phyloP scores from a whole-genome alignment of 2,329 filamentous ascomycete genomes.

The Myrmaecium sp. region DNA sequence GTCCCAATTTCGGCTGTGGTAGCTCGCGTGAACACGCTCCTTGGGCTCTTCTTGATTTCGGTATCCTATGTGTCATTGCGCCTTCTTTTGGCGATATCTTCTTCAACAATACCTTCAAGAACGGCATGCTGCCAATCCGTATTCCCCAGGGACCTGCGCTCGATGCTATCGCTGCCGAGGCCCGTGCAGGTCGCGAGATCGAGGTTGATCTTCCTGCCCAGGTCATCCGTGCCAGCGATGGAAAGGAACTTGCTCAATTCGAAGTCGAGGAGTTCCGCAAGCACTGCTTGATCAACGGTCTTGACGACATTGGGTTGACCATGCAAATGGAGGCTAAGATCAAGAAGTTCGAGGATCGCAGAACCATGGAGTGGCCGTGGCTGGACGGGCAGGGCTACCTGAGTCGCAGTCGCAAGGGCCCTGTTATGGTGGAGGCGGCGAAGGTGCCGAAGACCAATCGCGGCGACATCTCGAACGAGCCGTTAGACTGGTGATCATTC shows the following conservation, averaged over 20 bases:
- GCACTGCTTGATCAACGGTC: slow-evolving; percentile 81
- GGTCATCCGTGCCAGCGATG: slow-evolving; percentile 57
- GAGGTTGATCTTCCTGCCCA: slow-evolving; percentile 83
- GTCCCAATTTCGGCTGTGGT: slow-evolving; percentile 90
- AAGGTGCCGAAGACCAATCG: slow-evolving; percentile 79
- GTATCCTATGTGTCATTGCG: slow-evolving; percentile 85
- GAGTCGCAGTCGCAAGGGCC: slow-evolving; percentile 32
- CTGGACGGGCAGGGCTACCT: slow-evolving; percentile 77
- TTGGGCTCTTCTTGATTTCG: slow-evolving; percentile 92
- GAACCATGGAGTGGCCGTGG: slow-evolving; percentile 72
- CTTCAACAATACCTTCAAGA: slow-evolving; percentile 99
- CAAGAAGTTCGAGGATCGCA: slow-evolving; percentile 58
- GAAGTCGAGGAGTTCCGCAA: slow-evolving; percentile 88
- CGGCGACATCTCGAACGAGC: slow-evolving; percentile 68
- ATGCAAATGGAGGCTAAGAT: slow-evolving; percentile 90
- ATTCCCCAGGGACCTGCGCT: slow-evolving; percentile 53
- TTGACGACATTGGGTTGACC: slow-evolving; percentile 90
- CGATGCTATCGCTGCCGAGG: slow-evolving; percentile 57
- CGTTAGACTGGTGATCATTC: slow-evolving; percentile 92
- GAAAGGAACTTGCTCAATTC: slow-evolving; percentile 59
- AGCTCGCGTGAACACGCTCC: slow-evolving; percentile 87
- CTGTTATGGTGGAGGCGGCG: slow-evolving; percentile 45
- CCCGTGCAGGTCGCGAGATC: slow-evolving; percentile 62
- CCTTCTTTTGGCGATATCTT: slow-evolving; percentile 85
- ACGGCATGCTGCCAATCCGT: slow-evolving; percentile 84